phyloP scores from a whole-genome alignment of 768 basidiomycete genomes.

The Myochromella boudieri region DNA sequence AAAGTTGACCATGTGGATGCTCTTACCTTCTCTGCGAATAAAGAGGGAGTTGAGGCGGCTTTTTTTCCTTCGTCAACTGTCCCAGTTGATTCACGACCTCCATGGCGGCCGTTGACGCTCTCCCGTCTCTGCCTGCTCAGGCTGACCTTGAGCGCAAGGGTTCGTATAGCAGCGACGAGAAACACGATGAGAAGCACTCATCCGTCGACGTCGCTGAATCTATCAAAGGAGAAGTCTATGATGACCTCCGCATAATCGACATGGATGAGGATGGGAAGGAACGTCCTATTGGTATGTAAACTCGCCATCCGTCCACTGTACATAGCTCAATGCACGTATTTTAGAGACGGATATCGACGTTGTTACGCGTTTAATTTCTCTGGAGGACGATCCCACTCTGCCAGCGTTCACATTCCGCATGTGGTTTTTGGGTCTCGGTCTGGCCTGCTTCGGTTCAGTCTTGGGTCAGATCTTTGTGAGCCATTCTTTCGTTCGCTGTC shows the following conservation, averaged over 20 bases:
- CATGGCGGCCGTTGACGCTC: background rate
- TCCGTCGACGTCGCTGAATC: conserved; percentile 12
- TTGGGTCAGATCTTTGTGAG: conserved; percentile 48
- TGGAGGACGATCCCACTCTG: conserved; percentile 51
- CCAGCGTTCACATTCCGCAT: conserved; percentile 55
- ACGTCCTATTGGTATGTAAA: conserved; percentile 41
- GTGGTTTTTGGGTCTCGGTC: conserved; percentile 53
- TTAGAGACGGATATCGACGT: conserved; percentile 45
- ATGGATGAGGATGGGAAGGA: conserved; percentile 48
- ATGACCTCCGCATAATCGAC: conserved; percentile 33
- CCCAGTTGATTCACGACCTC: background rate
- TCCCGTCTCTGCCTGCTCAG: background rate
- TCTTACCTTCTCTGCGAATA: too few species aligned
- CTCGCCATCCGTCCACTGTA: background rate
- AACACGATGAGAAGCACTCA: conserved; percentile 5
- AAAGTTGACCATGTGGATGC: too few species aligned
- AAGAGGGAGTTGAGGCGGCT: too few species aligned
- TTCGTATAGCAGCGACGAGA: conserved; percentile 14
- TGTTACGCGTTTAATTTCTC: conserved; percentile 47
- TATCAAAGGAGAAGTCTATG: conserved; percentile 17
- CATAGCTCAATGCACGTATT: background rate
- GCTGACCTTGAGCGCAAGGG: background rate
- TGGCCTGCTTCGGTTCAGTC: conserved; percentile 57
- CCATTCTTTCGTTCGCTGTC: background rate
- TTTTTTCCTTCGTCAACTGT: background rate